Base-by-base conservation (phyloP, 805 yeast species). In the Pichia phayaonensis region DNA sequence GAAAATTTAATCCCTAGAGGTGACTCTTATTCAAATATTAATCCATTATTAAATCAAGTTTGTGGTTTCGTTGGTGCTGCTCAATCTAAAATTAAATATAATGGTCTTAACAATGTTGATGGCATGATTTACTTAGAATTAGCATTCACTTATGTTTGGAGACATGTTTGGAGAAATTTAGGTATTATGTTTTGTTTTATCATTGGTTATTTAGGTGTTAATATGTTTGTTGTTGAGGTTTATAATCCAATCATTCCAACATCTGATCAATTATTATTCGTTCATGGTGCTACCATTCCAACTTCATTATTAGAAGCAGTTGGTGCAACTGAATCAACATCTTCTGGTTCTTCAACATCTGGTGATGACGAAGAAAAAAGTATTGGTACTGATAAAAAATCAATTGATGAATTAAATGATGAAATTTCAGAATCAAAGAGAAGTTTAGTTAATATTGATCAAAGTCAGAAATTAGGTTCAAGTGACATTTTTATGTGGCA, bases 131-230 rank as follows among this genome's bases (percentile, higher is more conserved):
- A 79, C 57, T 50, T 81, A 16, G 53, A 55, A 6, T 59, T 59
- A 4, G 63, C 80, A 11, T 87, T 65, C 64, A 61, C 66, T 41
- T 88, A 83, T 70, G 61, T 61, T 22, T 79, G 74, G 59, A 54
- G 65, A 21, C 87, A 88, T 65, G 74, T 77, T 46, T 88, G 96
- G 96, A 80, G 95, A 71, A 85, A 88, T 63, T 73, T 84, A 51
- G 96, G 82, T 52, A 73, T 77, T 51, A 48, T 71, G 50, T 53
- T 75, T 56, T 76, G 63, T 6, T 75, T 71, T 57, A 63, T 70
- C 41, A 38, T 73, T 15, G 72, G 75, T 54, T 73, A 74, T 62
- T 56, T 75, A 29, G 26, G 45, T 3, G 52, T 66, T 34, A 59
- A 63, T 53, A 63, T 60, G 10, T 6, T 67, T 24, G 53, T 64